Percentiles rank a stretch among this genome's conserved stretches.
Evolutionary conservation across 2,329 filamentous ascomycete species (phyloP).

Genomic region (Talaromyces sp.): DNA sequence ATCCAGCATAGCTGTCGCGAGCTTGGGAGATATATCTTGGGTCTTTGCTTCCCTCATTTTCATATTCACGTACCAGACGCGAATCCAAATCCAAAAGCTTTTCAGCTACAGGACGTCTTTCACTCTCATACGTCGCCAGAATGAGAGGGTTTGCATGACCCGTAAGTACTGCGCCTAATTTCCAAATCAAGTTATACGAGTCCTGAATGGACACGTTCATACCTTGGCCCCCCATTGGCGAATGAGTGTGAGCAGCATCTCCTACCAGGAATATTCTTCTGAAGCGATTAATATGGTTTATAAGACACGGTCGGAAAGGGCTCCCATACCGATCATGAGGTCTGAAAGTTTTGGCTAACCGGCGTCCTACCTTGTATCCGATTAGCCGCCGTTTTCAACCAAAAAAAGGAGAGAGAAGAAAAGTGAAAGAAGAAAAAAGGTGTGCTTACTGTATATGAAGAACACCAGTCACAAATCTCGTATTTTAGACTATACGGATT

Average conservation of each 20-base stretch:
- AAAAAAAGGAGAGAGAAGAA: neutral
- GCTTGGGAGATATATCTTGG: conserved; percentile 4
- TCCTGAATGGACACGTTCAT: conserved; percentile 34
- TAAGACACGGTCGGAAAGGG: neutral
- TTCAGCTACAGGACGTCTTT: conserved; percentile 25
- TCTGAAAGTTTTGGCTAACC: conserved; percentile 48
- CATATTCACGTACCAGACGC: conserved; percentile 9
- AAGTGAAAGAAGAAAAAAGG: too few relatives aligned
- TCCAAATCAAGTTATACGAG: conserved; percentile 30
- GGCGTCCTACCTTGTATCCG: conserved; percentile 57
- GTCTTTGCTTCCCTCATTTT: neutral
- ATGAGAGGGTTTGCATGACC: conserved; percentile 19
- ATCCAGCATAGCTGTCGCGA: conserved; percentile 12
- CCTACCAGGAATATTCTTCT: conserved; percentile 64
- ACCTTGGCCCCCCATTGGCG: conserved; percentile 27
- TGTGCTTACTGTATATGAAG: conserved; percentile 45
- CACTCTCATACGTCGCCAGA: conserved; percentile 25
- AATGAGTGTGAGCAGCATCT: conserved; percentile 48
- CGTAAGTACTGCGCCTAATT: conserved; percentile 23
- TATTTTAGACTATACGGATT: conserved; percentile 63
- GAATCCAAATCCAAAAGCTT: conserved; percentile 27
- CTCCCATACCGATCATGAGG: neutral
- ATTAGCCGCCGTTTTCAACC: conserved; percentile 43
- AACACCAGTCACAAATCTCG: conserved; percentile 63
- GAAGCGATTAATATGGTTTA: conserved; percentile 26